Percentiles rank a stretch among this genome's conserved stretches.
Conservation (phyloP, 257 asterid species). For the Penstemon davidsonii region DNA sequence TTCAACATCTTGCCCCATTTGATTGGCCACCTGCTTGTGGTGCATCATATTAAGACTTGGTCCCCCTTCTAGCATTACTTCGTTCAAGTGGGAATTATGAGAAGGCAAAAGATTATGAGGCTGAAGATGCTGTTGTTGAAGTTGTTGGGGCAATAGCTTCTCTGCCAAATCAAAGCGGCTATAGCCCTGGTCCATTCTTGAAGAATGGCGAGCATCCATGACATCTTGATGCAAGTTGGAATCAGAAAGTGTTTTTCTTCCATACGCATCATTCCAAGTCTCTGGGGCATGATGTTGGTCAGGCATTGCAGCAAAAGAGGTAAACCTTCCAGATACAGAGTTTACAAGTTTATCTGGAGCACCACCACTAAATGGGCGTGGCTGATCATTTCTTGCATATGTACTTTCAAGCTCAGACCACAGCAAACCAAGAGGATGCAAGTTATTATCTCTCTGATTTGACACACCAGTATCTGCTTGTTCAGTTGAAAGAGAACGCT, state of each 20-base stretch:
- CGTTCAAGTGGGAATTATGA: conserved; percentile 57
- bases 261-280: conserved; percentile 56
- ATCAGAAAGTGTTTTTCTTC: conserved; percentile 52
- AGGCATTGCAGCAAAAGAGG: conserved; percentile 42
- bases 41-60: conserved; percentile 56
- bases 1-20: conserved; percentile 61
- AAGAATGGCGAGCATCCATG: conserved; percentile 48
- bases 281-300: conserved; percentile 52
- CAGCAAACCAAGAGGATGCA: conserved; percentile 74
- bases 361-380: conserved; percentile 37
- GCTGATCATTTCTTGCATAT: conserved; percentile 54
- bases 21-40: conserved; percentile 60
- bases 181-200: conserved; percentile 54
- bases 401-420: conserved; percentile 96
- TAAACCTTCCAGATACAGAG: conserved; percentile 51
- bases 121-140: conserved; percentile 56
- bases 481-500: conserved; percentile 39
- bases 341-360: conserved; percentile 45
- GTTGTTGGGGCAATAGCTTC: conserved; percentile 56
- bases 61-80: conserved; percentile 52
- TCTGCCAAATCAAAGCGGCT: conserved; percentile 62
- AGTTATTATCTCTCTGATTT: conserved; percentile 47
- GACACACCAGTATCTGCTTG: conserved; percentile 41
- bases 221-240: conserved; percentile 53
- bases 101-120: conserved; percentile 53